A percentile compares a stretch with the other conserved stretches of the same genome.
These are phyloP conservation scores for Nadsonia starkeyi-henricii DNA, from an alignment of 1,139 yeast genomes.

Conservation along the genomic window DNA sequence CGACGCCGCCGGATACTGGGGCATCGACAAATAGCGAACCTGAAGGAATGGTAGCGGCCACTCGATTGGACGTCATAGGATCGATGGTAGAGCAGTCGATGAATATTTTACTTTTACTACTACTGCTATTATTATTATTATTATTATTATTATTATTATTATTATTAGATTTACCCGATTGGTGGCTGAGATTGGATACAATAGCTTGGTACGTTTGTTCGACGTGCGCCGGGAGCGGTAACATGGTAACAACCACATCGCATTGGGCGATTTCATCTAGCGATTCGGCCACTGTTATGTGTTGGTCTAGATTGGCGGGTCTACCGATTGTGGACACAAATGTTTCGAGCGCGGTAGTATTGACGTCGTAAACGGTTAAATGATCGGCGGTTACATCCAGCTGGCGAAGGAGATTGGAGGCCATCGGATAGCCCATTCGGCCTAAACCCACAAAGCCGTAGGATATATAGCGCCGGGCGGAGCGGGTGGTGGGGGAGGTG, in stretches of 20 bases:
- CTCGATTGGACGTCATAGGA: constrained; percentile 35
- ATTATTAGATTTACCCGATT: no score
- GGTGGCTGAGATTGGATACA: constrained; percentile 8
- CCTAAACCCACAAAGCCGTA: constrained; percentile 46
- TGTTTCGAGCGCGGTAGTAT: constrained; percentile 22
- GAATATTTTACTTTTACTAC: constrained; percentile 12
- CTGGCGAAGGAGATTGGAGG: constrained; percentile 35
- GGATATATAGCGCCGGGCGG: constrained; percentile 6
- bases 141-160: no score
- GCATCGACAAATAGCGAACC: constrained; percentile 33
- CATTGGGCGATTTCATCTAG: constrained; percentile 31
- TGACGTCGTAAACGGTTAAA: constrained; percentile 33
- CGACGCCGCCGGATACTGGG: constrained; percentile 50
- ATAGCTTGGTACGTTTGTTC: constrained; percentile 31
- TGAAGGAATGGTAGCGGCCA: constrained; percentile 11
- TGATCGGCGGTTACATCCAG: constrained; percentile 26
- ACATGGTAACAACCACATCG: constrained; percentile 35
- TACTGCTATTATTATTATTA: no score
- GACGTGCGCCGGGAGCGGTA: constrained; percentile 47
- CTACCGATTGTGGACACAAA: constrained; percentile 10
- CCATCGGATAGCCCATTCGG: constrained; percentile 48
- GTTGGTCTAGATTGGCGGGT: constrained; percentile 8
- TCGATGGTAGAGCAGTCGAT: constrained; percentile 47
- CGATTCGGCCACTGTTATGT: constrained; percentile 16
- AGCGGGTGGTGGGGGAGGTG: no score